These are phyloP conservation scores for Ramaria rubella DNA, from an alignment of 768 basidiomycete genomes.

Conservation along the genomic window DNA sequence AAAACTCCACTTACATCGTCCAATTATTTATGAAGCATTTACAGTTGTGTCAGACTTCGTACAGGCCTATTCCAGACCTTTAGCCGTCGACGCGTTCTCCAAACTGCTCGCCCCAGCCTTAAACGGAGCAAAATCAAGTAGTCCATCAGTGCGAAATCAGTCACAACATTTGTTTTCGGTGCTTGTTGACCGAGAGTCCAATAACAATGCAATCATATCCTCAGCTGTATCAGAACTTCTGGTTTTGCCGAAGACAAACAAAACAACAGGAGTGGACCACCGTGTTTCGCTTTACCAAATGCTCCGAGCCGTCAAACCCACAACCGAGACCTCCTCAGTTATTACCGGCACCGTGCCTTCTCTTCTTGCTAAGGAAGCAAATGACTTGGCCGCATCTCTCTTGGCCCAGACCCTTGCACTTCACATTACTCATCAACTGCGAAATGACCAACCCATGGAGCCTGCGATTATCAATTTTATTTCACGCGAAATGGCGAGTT, in stretches of 20 bases:
- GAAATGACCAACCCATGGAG: constrained; percentile 34
- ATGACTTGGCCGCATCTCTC: constrained; percentile 53
- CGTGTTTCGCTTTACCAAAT: constrained; percentile 76
- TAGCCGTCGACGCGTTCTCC: constrained; percentile 43
- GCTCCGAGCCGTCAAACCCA: constrained; percentile 49
- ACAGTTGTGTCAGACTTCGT: constrained; percentile 57
- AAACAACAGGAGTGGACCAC: constrained; percentile 84
- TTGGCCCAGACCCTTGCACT: constrained; percentile 48
- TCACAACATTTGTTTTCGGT: constrained; percentile 52
- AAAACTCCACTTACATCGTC: background rate
- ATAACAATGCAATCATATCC: constrained; percentile 34
- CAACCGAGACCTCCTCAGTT: constrained; percentile 40
- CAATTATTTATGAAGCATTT: background rate
- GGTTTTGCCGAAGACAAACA: constrained; percentile 71
- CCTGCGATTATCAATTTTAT: constrained; percentile 43
- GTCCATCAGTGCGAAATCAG: constrained; percentile 48
- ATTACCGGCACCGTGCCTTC: constrained; percentile 36
- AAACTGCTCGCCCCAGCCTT: constrained; percentile 53
- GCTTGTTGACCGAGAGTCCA: constrained; percentile 30
- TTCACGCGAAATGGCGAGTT: constrained; percentile 62
- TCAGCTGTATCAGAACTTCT: constrained; percentile 57
- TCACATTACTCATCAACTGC: constrained; percentile 56
- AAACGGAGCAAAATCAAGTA: constrained; percentile 70
- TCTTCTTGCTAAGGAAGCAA: constrained; percentile 66
- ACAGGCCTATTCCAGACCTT: constrained; percentile 41